Conservation (phyloP, 1,284 basidiomycete genomes). For the Mixia osmundae region DNA sequence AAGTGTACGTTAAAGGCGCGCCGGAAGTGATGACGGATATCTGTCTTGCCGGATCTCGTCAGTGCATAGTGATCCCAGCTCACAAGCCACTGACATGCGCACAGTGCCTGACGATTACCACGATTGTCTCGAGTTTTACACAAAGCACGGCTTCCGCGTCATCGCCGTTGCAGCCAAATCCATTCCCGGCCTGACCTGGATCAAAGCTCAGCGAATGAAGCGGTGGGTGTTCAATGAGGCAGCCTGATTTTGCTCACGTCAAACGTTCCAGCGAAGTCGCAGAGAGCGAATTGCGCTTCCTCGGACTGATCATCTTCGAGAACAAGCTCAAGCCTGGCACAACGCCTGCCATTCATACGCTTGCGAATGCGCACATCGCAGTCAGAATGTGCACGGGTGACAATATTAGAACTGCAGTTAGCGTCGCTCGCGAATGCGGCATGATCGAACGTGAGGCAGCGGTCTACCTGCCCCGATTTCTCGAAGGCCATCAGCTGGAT, state of each 20-base stretch:
- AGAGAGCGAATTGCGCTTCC: constrained; percentile 86
- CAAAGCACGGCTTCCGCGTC: constrained; percentile 86
- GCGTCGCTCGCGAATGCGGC: constrained; percentile 83
- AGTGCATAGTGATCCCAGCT: constrained; percentile 20
- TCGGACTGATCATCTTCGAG: constrained; percentile 93
- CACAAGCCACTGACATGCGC: no score
- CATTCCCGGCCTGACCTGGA: constrained; percentile 80
- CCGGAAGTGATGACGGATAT: constrained; percentile 96
- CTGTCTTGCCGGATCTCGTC: constrained; percentile 66
- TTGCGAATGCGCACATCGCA: constrained; percentile 71
- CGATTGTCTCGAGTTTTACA: constrained; percentile 89
- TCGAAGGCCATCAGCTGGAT: constrained; percentile 32
- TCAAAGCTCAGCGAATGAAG: constrained; percentile 90
- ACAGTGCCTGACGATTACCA: constrained; percentile 90
- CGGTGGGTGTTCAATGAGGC: constrained; percentile 31
- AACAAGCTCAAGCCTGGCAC: constrained; percentile 94
- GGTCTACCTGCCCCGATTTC: constrained; percentile 71
- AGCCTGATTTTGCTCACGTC: not conserved
- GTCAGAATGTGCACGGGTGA: constrained; percentile 98
- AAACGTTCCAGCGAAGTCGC: constrained; percentile 4
- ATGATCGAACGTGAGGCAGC: constrained; percentile 70
- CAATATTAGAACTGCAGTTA: constrained; percentile 87
- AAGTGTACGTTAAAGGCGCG: constrained; percentile 94
- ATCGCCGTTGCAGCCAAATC: constrained; percentile 96
- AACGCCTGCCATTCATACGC: constrained; percentile 65